These are phyloP conservation scores for Haplosporangium sp. DNA, from an alignment of 371 early-diverging fungal genomes.

Conservation along the genomic window DNA sequence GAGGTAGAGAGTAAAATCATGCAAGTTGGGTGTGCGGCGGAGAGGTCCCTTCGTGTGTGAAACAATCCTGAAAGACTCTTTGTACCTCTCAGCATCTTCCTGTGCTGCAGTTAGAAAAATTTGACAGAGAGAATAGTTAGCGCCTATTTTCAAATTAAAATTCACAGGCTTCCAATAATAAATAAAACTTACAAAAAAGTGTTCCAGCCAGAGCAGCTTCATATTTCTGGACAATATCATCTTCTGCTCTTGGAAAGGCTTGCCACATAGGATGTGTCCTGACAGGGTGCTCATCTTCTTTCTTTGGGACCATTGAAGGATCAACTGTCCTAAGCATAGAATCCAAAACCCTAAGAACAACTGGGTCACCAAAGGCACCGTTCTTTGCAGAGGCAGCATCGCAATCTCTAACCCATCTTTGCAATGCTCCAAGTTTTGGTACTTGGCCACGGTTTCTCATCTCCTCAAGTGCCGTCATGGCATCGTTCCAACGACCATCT, in stretches of 20 bases:
- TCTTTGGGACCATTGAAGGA: slow-evolving; percentile 58
- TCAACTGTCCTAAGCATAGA: slow-evolving; percentile 65
- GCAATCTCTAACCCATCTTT: slow-evolving; percentile 71
- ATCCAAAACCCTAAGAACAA: slow-evolving; percentile 64
- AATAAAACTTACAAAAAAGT: slow-evolving; percentile 39
- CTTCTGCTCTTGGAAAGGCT: slow-evolving; percentile 38
- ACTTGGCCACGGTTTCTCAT: slow-evolving; percentile 58
- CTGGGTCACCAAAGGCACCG: slow-evolving; percentile 56
- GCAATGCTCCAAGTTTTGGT: slow-evolving; percentile 65
- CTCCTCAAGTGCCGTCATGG: slow-evolving; percentile 58
- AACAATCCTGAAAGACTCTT: slow-evolving; percentile 58
- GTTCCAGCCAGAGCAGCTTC: slow-evolving; percentile 40
- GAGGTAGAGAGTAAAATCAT: slow-evolving; percentile 63
- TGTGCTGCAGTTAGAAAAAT: slow-evolving; percentile 22
- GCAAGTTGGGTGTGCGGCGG: slow-evolving; percentile 64
- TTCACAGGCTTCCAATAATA: neutral
- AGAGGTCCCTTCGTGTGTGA: slow-evolving; percentile 59
- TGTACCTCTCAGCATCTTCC: slow-evolving; percentile 49
- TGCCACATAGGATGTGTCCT: slow-evolving; percentile 56
- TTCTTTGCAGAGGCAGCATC: slow-evolving; percentile 64
- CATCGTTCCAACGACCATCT: slow-evolving; percentile 66
- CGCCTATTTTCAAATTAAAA: neutral
- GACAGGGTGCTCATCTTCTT: slow-evolving; percentile 40
- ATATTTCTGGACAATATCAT: slow-evolving; percentile 36
- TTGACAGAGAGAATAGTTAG: neutral